Evolutionary conservation across 306 rosid species (phyloP).

Genomic region (Hippophae rhamnoides): DNA sequence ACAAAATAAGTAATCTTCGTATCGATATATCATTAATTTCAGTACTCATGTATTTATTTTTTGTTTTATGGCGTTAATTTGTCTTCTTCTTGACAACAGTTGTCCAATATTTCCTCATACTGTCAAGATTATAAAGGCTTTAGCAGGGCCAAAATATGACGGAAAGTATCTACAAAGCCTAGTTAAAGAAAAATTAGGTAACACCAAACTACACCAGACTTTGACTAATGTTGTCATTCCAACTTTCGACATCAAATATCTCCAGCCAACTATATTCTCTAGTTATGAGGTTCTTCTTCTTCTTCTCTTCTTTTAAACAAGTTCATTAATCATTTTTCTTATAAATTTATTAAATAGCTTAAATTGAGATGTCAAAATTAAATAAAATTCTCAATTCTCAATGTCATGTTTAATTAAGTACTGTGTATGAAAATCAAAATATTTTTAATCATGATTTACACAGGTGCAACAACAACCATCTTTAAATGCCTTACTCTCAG

Average conservation of each 20-base stretch:
- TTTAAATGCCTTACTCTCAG: constrained; percentile 30
- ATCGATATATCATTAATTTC: not conserved
- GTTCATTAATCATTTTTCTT: not conserved
- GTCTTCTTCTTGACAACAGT: not conserved
- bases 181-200: constrained; percentile 25
- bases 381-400: too few species aligned
- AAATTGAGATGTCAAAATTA: too few species aligned
- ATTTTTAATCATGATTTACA: not conserved
- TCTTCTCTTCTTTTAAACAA: not conserved
- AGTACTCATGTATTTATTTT: not conserved
- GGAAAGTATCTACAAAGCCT: constrained; percentile 28
- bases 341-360: too few species aligned
- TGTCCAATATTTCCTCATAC: not conserved
- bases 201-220: constrained; percentile 18
- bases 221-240: constrained; percentile 36
- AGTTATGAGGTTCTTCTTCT: constrained; percentile 21
- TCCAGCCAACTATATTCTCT: constrained; percentile 31
- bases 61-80: not conserved
- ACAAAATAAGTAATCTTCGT: constrained; percentile 16
- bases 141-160: constrained; percentile 31
- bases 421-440: too few species aligned
- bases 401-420: not conserved
- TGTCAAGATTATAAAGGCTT: not conserved
- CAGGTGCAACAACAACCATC: constrained; percentile 29
- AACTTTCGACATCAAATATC: constrained; percentile 32